Evolutionary conservation across 805 yeast genomes (phyloP), one percentile per base, ranked within the genome.

Genomic region (Zygosaccharomyces bailii): DNA sequence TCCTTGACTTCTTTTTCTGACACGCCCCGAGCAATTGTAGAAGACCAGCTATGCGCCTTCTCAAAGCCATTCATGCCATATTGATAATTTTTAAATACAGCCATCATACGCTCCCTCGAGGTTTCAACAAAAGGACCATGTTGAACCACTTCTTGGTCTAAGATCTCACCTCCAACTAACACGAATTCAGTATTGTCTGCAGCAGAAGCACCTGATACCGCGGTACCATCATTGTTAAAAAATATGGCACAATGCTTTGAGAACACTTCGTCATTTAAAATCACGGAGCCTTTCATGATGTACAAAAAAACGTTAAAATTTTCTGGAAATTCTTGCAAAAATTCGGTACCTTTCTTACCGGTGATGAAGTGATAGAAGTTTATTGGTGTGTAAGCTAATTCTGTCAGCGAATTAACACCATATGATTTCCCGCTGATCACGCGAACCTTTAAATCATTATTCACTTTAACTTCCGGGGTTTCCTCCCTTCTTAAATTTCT

Each of bases 111-210:
- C 42, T 79, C 84, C 43, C 73, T 72, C 17, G 83, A 68, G 5
- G 85, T 77, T 49, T 86, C 91, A 14, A 89, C 96, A 60, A 89
- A 90, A 10, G 96, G 96, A 13, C 96, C 96, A 60, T 88, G 83
- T 60, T 89, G 96, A 24, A 86, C 84, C 44, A 84, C 73, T 13
- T 79, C 77, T 68, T 88, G 96, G 54, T 86, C 76, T 45, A 86
- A 68, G 16, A 76, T 75, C 60, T 84, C 66, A 45, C 96, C 96
- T 24, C 88, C 93, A 50, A 87, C 70, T n/a, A 87, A 51, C 4
- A 84, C 81, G 57, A 87, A 81, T 53, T 82, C 80, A 2, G 87
- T 67, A 25, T 68, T 70, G 29, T 70, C 67, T 4, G 54, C 40
- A 7, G 73, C 72, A 14, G 78, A 75, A 17, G 70, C 74, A 34